Base-by-base conservation (phyloP, 202 grass and related monocot species). In the Zoysia matrella region DNA sequence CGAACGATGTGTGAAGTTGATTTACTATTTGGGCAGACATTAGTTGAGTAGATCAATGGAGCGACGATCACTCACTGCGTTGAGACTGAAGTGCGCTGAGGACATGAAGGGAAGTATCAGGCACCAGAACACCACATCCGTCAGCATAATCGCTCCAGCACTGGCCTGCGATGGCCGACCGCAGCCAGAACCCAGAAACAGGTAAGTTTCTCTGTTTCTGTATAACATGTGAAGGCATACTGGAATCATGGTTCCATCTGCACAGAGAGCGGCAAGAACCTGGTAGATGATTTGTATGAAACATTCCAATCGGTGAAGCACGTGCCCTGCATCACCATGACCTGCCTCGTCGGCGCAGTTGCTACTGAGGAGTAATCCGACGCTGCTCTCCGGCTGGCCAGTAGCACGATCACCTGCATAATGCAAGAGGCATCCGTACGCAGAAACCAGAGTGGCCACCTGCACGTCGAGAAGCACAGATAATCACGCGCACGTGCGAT, bases 91-190 rank as follows among this genome's bases (percentile, higher is more conserved):
- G 89, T 86, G 80, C 10, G 73, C 52, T 15, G 83, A 80, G n/a
- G 67, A 74, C 66, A 88, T 83, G 82, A 89, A 92, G 0, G 80
- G 86, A 62, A 77, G 80, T 60, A 92, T 76, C 3, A 92, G 18
- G 60, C 73, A 81, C 90, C 90, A 92, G 85, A 92, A 92, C 5
- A 89, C 56, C 9, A 81, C 71, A 73, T 92, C 90, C 14, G 90
- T 92, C 74, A 89, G 79, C n/a, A 92, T 43, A 55, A 83, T 69
- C 0, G 86, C 86, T n/a, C 90, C 86, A 42, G 73, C 79, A 8
- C 70, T 71, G 11, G 81, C 62, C 86, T 91, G 75, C 30, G 65
- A 56, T 4, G 22, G 22, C 22, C 22, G 22, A 30, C 22, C 22
- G 22, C 22, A 30, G 22, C 22, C 22, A 30, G 22, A 30, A 30